Base-by-base conservation (phyloP, 768 basidiomycete species). In the Phylloporus sp. region DNA sequence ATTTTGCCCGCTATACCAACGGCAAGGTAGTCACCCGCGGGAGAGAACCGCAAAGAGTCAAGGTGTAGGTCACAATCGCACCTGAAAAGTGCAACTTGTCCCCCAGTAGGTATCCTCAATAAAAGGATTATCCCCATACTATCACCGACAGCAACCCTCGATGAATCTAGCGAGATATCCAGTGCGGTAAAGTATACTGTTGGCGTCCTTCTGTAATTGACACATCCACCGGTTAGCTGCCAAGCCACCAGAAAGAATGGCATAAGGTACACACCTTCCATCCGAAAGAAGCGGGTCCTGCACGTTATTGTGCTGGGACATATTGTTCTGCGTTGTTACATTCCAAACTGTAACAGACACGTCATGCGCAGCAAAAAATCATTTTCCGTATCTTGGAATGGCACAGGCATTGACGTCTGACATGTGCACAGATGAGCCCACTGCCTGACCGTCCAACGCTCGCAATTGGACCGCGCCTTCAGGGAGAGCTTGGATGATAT, bases 371-470 rank as follows among this genome's bases (percentile, higher is more conserved):
- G 28, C 20, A 7, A 31, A 5, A 29, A 44, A 44, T 28, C 43
- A 44, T 16, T 16, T 4, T 23, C 13, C 29, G 13, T 23, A 20
- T 45, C 22, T 45, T 31, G 43, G 23, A 22, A 45, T 31, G 15
- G 11, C 43, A 15, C 28, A 23, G 22, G 29, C 31, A 24, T 45
- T 34, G 23, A 34, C 32, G 16, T 34, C 23, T 3, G 45, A 5
- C 24, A 38, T 46, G 3, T 27, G 23, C 26, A 56, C 56, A 26
- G 26, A 42, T 27, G 27, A 50, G 23, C 23, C 27, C 22, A 46
- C 26, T 43, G 20, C 43, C 29, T 31, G 47, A 41, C 43, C 55
- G 20, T 56, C 55, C 12, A 45, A 43, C 20, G 31, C 20, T 23
- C 24, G 41, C 28, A 55, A 15, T 16, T 47, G 22, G 13, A 22